Conservation (phyloP, 306 rosid species). For the Abrus precatorius region DNA sequence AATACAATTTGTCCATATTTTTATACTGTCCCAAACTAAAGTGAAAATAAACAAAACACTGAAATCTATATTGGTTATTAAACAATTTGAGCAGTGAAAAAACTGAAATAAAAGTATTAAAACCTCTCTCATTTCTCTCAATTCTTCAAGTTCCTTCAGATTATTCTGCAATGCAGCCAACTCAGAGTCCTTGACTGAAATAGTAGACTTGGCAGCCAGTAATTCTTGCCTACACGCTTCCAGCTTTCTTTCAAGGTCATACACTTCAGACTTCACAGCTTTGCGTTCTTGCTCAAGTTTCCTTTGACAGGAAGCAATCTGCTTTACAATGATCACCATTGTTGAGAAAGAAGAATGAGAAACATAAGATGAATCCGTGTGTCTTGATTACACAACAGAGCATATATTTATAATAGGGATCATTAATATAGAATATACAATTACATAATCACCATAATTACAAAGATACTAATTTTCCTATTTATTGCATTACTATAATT, state of each 20-base stretch:
- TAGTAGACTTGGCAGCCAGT: slow-evolving; percentile 61
- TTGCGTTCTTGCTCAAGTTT: slow-evolving; percentile 75
- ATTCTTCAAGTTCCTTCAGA: slow-evolving; percentile 86
- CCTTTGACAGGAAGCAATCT: slow-evolving; percentile 65
- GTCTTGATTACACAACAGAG: no score
- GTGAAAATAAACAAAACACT: background rate
- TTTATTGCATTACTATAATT: no score
- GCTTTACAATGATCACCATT: slow-evolving; percentile 45
- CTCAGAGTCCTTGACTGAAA: slow-evolving; percentile 74
- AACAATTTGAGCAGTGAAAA: slow-evolving; percentile 18
- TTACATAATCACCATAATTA: no score
- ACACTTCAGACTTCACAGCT: slow-evolving; percentile 60
- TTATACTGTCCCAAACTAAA: slow-evolving; percentile 9
- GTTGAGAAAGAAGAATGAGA: no score
- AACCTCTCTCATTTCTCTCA: slow-evolving; percentile 99
- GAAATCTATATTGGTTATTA: background rate
- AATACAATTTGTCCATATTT: background rate
- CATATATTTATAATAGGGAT: no score
- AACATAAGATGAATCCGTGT: no score
- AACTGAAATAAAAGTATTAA: slow-evolving; percentile 3
- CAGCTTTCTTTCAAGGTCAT: slow-evolving; percentile 75
- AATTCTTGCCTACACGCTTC: slow-evolving; percentile 68
- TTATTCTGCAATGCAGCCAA: slow-evolving; percentile 69
- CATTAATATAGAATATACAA: no score
- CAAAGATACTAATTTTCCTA: no score